Percentiles rank a stretch among this genome's conserved stretches.
These are phyloP conservation scores for Panus rudis DNA, from an alignment of 768 basidiomycete genomes.

Conservation along the genomic window DNA sequence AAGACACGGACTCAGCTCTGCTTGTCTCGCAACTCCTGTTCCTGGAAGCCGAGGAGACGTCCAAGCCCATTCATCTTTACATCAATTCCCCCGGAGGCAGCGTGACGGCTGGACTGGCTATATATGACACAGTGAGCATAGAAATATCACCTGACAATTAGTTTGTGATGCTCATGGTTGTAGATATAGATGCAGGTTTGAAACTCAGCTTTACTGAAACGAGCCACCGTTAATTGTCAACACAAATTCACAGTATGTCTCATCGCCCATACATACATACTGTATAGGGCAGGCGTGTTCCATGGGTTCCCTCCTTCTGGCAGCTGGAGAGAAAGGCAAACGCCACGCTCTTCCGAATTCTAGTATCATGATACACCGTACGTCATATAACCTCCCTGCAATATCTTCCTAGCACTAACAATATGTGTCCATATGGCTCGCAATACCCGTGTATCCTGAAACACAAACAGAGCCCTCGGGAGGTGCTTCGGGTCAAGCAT, in stretches of 20 bases:
- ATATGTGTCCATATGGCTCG: neutral
- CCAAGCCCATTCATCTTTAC: conserved; percentile 92
- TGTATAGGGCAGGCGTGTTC: conserved; percentile 93
- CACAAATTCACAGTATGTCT: conserved; percentile 55
- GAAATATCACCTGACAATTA: neutral
- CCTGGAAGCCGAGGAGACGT: conserved; percentile 91
- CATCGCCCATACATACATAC: conserved; percentile 93
- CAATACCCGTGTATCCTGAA: neutral
- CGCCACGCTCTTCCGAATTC: conserved; percentile 89
- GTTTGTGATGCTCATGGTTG: conserved; percentile 1
- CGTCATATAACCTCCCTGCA: conserved; percentile 25
- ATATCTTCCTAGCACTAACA: conserved; percentile 4
- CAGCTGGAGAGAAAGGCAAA: conserved; percentile 86
- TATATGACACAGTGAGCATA: conserved; percentile 85
- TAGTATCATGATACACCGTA: conserved; percentile 98
- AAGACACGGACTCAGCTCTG: conserved; percentile 82
- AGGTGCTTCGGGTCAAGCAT: conserved; percentile 91
- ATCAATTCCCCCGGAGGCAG: conserved; percentile 96
- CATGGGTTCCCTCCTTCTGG: conserved; percentile 91
- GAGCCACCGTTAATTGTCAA: neutral
- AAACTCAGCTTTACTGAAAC: no score
- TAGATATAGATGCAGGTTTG: conserved; percentile 65
- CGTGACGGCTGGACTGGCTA: conserved; percentile 92
- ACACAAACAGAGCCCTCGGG: conserved; percentile 78
- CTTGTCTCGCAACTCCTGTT: conserved; percentile 90